phyloP scores from a whole-genome alignment of 495 filamentous ascomycete genomes.

The Haplographium delicatum region DNA sequence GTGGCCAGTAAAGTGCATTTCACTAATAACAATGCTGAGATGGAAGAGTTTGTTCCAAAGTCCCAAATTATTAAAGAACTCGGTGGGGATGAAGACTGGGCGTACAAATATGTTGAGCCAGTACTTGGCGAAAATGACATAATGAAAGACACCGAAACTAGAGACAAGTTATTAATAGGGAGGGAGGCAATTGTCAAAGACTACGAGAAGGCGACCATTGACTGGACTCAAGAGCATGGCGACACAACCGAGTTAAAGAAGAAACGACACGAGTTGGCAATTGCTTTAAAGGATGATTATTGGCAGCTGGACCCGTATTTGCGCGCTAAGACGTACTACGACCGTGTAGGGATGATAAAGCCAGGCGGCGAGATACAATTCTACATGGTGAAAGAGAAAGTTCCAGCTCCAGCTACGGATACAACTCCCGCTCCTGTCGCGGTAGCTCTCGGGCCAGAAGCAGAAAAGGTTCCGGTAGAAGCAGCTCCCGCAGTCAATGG shows the following conservation, averaged over 20 bases:
- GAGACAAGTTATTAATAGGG: constrained; percentile 53
- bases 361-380: constrained; percentile 62
- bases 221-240: constrained; percentile 46
- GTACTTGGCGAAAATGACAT: constrained; percentile 60
- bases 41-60: constrained; percentile 68
- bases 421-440: too few relatives aligned
- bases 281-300: constrained; percentile 65
- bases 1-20: constrained; percentile 95
- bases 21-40: constrained; percentile 73
- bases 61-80: constrained; percentile 72
- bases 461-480: too few relatives aligned
- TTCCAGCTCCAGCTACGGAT: constrained; percentile 28
- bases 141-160: constrained; percentile 63
- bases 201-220: constrained; percentile 63
- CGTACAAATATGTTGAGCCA: constrained; percentile 77
- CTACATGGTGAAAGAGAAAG: constrained; percentile 45
- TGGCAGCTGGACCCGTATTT: constrained; percentile 80
- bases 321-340: constrained; percentile 67
- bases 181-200: constrained; percentile 57
- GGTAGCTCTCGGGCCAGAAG: too few relatives aligned
- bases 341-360: constrained; percentile 64
- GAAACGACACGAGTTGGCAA: constrained; percentile 49
- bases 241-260: constrained; percentile 35
- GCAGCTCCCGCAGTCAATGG: constrained; percentile 16
- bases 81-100: constrained; percentile 77